A percentile compares a stretch with the other conserved stretches of the same genome.
phyloP scores from a whole-genome alignment of 306 rosid species.

The Trichosanthes cucumerina region DNA sequence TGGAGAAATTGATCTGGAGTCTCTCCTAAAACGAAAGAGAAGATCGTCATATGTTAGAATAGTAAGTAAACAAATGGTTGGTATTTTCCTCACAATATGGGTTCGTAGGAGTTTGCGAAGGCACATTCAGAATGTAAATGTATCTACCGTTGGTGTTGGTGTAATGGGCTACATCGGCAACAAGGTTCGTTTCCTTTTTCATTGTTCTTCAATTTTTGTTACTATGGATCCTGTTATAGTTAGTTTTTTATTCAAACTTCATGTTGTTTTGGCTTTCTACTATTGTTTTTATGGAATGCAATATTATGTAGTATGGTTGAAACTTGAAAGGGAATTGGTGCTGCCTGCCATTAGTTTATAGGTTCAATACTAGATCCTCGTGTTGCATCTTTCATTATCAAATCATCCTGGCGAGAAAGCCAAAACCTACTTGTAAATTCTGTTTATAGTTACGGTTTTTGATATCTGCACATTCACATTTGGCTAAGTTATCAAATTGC shows the following conservation, averaged over 20 bases:
- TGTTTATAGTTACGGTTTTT: background rate
- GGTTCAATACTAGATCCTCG: background rate
- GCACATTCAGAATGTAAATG: conserved; percentile 80
- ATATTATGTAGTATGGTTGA: background rate
- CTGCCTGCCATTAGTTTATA: background rate
- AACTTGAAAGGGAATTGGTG: background rate
- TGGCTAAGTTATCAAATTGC: background rate
- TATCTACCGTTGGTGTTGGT: conserved; percentile 94
- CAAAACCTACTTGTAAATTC: background rate
- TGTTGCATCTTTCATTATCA: background rate
- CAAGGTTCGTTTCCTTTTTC: conserved; percentile 49
- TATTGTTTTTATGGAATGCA: background rate
- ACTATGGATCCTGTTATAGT: background rate
- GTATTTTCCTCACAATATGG: conserved; percentile 79
- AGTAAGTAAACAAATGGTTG: conserved; percentile 96
- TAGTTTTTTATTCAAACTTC: background rate
- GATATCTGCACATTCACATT: background rate
- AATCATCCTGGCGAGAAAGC: background rate
- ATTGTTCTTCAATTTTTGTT: background rate
- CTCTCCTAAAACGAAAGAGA: conserved; percentile 71
- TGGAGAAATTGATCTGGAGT: conserved; percentile 67
- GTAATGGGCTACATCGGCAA: conserved; percentile 97
- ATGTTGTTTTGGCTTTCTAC: background rate
- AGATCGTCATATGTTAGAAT: conserved; percentile 64
- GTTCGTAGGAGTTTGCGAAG: conserved; percentile 77